Conservation (phyloP, 495 filamentous ascomycete genomes). For the Xylaria acuta region DNA sequence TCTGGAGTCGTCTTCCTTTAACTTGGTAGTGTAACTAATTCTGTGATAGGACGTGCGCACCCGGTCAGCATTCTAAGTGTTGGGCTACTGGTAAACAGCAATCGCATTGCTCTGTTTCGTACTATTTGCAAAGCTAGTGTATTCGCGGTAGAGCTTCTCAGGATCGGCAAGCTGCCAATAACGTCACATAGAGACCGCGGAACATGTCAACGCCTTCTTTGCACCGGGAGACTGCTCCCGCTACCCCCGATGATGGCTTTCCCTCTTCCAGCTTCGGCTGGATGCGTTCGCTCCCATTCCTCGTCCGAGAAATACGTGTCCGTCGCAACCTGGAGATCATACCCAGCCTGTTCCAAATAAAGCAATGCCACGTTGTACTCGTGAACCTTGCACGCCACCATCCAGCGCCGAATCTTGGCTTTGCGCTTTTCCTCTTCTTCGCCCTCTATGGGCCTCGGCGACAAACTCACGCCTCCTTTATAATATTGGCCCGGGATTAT, state of each 20-base stretch:
- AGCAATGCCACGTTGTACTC: constrained; percentile 77
- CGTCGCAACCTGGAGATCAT: constrained; percentile 67
- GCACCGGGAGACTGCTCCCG: neutral
- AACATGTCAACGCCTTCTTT: neutral
- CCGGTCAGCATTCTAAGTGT: constrained; percentile 75
- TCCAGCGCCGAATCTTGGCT: constrained; percentile 69
- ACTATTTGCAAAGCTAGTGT: neutral
- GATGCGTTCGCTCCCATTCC: constrained; percentile 73
- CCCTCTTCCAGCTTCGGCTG: constrained; percentile 50
- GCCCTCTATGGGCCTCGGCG: constrained; percentile 68
- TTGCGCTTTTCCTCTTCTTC: constrained; percentile 72
- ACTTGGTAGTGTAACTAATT: constrained; percentile 29
- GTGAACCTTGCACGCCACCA: constrained; percentile 71
- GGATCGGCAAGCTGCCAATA: neutral
- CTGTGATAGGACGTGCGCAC: constrained; percentile 79
- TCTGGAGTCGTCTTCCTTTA: constrained; percentile 42
- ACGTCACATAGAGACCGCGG: neutral
- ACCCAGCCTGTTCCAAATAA: constrained; percentile 70
- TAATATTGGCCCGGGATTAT: constrained; percentile 72
- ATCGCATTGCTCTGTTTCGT: constrained; percentile 22
- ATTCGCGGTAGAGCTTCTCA: neutral
- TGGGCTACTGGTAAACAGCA: constrained; percentile 25
- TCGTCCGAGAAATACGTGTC: constrained; percentile 69
- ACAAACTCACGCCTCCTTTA: constrained; percentile 66
- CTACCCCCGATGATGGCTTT: constrained; percentile 45